These are phyloP conservation scores for Lepidium didymum DNA, from an alignment of 345 rosid species.

Conservation along the genomic window DNA sequence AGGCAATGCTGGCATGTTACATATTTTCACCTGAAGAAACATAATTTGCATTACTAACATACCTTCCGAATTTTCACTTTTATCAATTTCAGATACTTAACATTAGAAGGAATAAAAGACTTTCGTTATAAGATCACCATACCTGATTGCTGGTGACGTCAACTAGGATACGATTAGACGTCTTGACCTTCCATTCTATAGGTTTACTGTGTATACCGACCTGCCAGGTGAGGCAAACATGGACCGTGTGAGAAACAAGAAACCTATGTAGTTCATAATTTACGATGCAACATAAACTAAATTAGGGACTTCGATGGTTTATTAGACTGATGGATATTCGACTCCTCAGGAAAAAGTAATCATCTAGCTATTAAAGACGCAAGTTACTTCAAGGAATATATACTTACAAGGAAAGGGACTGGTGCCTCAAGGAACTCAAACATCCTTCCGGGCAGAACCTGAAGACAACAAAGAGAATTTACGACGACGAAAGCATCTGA, in stretches of 20 bases:
- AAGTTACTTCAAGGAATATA: background rate
- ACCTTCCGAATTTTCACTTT: background rate
- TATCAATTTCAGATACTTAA: background rate
- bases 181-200: slow-evolving; percentile 65
- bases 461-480: slow-evolving; percentile 13
- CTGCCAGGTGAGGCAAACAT: slow-evolving; percentile 32
- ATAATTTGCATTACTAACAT: background rate
- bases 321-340: background rate
- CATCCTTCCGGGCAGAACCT: slow-evolving; percentile 87
- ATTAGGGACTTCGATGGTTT: background rate
- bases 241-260: background rate
- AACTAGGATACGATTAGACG: slow-evolving; percentile 70
- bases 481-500: background rate
- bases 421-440: slow-evolving; percentile 98
- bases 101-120: background rate
- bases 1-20: slow-evolving; percentile 50
- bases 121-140: background rate
- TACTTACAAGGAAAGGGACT: slow-evolving; percentile 93
- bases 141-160: slow-evolving; percentile 84
- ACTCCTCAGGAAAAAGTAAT: background rate
- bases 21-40: slow-evolving; percentile 32
- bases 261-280: background rate
- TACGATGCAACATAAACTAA: background rate
- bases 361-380: background rate
- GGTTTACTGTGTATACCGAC: slow-evolving; percentile 78